Evolutionary conservation across 495 filamentous ascomycete genomes (phyloP), one percentile per base, ranked within the genome.

Genomic region (Talaromyces stipitatus): DNA sequence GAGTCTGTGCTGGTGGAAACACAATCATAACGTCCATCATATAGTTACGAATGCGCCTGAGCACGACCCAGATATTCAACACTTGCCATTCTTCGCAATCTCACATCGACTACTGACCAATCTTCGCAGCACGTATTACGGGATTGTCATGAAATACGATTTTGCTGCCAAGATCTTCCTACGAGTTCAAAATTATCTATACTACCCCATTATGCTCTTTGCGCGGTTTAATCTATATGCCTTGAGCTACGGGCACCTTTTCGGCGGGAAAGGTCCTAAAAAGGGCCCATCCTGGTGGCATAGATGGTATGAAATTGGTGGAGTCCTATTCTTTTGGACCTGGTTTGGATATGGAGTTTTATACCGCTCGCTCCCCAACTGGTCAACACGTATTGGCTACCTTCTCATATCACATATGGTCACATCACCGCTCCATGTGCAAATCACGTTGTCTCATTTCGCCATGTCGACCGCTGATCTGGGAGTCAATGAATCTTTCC

Each of bases 1-100:
- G n/a, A 94, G 89, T 46, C 59, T 94, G 12, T 89, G 92, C 9
- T 98, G 94, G 94, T 98, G 94, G 94, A 98, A 98, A 69, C 80
- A 82, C 54, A 97, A 85, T 68, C 94, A 98, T 73, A 98, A 98
- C 69, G 94, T 98, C 24, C 94, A 98, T 67, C 94, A 98, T 62
- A 91, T 98, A 62, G 88, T 98, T 30, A 98, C 94, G 16, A 98
- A 98, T 71, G 87, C 86, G 48, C 90, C 94, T 23, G 94, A 97
- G 67, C 94, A 98, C 69, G 94, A 98, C 66, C 94, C 94, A 1
- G 94, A 98, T 69, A 98, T 97, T 59, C 85, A 98, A 69, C 91
- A 96, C 62, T 85, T 98, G 76, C 94, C 94, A 1, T 92, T 97
- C 74, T 89, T 98, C 67, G 94, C 94, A 60, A 79, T 97, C 55